Evolutionary conservation across 306 rosid genomes (phyloP), one percentile per base, ranked within the genome.

Genomic region (Parietaria judaica): DNA sequence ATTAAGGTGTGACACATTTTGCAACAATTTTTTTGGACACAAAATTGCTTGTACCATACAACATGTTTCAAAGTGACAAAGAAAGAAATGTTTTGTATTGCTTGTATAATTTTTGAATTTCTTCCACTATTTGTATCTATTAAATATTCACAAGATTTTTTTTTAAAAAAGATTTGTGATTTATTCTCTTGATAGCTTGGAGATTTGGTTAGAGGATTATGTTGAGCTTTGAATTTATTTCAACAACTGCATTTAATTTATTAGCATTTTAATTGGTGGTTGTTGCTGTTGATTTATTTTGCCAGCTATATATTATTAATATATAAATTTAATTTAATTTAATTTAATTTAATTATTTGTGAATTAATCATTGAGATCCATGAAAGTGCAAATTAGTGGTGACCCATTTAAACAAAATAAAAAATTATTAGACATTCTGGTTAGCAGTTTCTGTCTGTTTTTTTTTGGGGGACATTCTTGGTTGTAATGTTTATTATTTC

Each of bases 11-110:
- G 72, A 72, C 58, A 51, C 49, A 57, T 23, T 23, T 23, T 52
- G 59, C 50, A 50, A 53, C 65, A 31, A 37, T 62, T 46, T 62
- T 50, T 68, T 66, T 58, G 54, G 43, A 36, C 56, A 68, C 17
- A 61, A 60, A 71, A 10, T 16, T 13, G 11, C 12, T 17, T 72
- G 70, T 63, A 76, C 56, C 44, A 52, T 54, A 39, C 11, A 63
- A 68, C 75, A 16, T 78, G 68, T 70, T 68, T 65, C 56, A 58
- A 60, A 46, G 63, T 45, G 41, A 46, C 31, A 23, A 51, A 62
- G 51, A 34, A 14, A 17, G 52, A 34, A 61, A 37, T 49, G 13
- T 49, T 49, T 2, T 11, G 6, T 49, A 10, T 9, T 10, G 53
- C 1, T 49, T 11, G 13, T 49, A 49, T 49, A 7, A n/a, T 49